phyloP scores from a whole-genome alignment of 306 rosid species.

The Argentina anserina region DNA sequence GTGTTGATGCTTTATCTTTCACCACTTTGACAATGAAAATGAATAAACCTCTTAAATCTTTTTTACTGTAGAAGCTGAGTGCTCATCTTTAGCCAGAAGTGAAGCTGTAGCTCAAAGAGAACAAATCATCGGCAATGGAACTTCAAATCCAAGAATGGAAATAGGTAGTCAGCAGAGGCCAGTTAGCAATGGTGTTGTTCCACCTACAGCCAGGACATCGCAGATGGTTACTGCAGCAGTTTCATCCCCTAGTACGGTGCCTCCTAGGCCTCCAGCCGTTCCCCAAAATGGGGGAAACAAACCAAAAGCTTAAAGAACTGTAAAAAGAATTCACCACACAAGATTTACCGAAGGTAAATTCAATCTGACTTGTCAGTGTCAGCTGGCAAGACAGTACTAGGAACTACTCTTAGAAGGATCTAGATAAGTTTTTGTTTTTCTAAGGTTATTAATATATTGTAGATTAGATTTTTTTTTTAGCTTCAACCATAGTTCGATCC shows the following conservation, averaged over 20 bases:
- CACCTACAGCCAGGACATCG: slow-evolving; percentile 34
- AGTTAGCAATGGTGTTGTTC: slow-evolving; percentile 46
- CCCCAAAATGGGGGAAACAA: slow-evolving; percentile 53
- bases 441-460: slow-evolving; percentile 44
- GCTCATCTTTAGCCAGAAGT: slow-evolving; percentile 67
- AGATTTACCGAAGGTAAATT: slow-evolving; percentile 38
- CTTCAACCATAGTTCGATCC: slow-evolving; percentile 46
- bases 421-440: slow-evolving; percentile 28
- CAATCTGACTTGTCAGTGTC: slow-evolving; percentile 5
- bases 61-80: slow-evolving; percentile 65
- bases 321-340: slow-evolving; percentile 34
- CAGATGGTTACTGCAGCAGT: slow-evolving; percentile 37
- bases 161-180: slow-evolving; percentile 32
- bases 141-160: slow-evolving; percentile 44
- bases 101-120: slow-evolving; percentile 53
- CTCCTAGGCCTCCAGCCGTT: slow-evolving; percentile 31
- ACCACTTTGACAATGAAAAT: slow-evolving; percentile 9
- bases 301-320: slow-evolving; percentile 41
- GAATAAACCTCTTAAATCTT: slow-evolving; percentile 23
- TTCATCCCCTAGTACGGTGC: slow-evolving; percentile 29
- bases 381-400: slow-evolving; percentile 21
- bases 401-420: slow-evolving; percentile 40
- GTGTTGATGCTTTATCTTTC: slow-evolving; percentile 7
- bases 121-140: slow-evolving; percentile 36
- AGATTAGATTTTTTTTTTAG: slow-evolving; percentile 45